Evolutionary conservation across 768 basidiomycete species (phyloP).

Genomic region (Coprinopsis cinerea): DNA sequence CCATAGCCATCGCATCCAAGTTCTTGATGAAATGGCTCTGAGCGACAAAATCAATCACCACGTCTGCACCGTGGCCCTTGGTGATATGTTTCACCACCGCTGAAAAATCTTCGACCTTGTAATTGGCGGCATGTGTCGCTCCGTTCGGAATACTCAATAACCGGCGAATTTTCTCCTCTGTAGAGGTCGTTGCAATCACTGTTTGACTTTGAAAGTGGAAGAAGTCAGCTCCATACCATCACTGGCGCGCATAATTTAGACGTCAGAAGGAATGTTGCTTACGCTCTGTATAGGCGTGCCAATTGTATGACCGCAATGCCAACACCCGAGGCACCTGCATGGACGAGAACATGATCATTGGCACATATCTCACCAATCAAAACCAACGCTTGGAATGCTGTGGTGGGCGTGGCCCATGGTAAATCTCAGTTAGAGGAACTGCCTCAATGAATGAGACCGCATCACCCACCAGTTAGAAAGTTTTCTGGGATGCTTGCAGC

Average conservation of each 20-base stretch:
- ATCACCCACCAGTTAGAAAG: slow-evolving; percentile 82
- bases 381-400: slow-evolving; percentile 48
- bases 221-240: neutral
- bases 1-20: slow-evolving; percentile 58
- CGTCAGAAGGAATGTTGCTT: slow-evolving; percentile 24
- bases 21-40: slow-evolving; percentile 71
- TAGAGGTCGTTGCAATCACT: slow-evolving; percentile 84
- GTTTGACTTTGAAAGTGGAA: slow-evolving; percentile 40
- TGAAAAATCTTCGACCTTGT: slow-evolving; percentile 79
- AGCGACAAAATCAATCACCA: slow-evolving; percentile 84
- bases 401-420: neutral
- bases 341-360: slow-evolving; percentile 76
- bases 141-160: slow-evolving; percentile 60
- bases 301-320: slow-evolving; percentile 86
- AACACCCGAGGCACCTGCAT: slow-evolving; percentile 89
- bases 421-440: no score
- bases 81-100: slow-evolving; percentile 66
- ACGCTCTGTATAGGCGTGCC: slow-evolving; percentile 71
- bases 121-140: slow-evolving; percentile 75
- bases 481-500: slow-evolving; percentile 87
- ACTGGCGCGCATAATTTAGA: neutral
- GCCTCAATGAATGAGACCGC: no score
- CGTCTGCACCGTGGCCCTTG: slow-evolving; percentile 65
- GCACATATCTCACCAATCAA: slow-evolving; percentile 62
- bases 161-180: slow-evolving; percentile 75